phyloP scores from a whole-genome alignment of 495 filamentous ascomycete species.

The Physcia stellaris region DNA sequence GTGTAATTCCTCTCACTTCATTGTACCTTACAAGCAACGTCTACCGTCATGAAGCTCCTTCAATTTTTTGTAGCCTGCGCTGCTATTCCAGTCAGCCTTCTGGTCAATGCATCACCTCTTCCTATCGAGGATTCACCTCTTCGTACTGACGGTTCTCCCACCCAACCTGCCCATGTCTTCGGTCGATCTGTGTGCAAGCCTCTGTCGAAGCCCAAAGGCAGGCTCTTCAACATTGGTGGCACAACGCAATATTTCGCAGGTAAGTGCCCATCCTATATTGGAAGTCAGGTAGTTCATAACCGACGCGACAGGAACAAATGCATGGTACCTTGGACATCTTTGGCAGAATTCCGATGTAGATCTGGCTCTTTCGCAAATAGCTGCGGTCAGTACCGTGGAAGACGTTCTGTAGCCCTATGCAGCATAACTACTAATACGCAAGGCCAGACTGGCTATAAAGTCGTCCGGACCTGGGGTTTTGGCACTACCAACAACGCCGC shows the following conservation, averaged over 20 bases:
- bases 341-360: conserved; percentile 51
- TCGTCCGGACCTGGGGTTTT: conserved; percentile 62
- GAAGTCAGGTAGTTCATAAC: background rate
- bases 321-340: conserved; percentile 63
- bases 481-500: conserved; percentile 12
- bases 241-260: conserved; percentile 16
- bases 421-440: conserved; percentile 6
- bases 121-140: too few species aligned
- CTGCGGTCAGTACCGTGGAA: conserved; percentile 11
- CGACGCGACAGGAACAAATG: conserved; percentile 41
- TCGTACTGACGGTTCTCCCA: too few species aligned
- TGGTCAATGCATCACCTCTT: too few species aligned
- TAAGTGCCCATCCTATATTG: background rate
- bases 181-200: too few species aligned
- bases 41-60: too few species aligned
- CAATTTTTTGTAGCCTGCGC: too few species aligned
- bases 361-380: conserved; percentile 35
- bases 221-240: conserved; percentile 13
- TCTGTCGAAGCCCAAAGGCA: too few species aligned
- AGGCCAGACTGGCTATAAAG: conserved; percentile 40
- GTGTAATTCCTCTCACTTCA: too few species aligned
- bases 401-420: too few species aligned
- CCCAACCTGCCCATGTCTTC: too few species aligned
- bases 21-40: too few species aligned
- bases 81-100: too few species aligned